Percentiles rank a stretch among this genome's conserved stretches.
These are phyloP conservation scores for Boechera retrofracta DNA, from an alignment of 345 rosid genomes.

Conservation along the genomic window DNA sequence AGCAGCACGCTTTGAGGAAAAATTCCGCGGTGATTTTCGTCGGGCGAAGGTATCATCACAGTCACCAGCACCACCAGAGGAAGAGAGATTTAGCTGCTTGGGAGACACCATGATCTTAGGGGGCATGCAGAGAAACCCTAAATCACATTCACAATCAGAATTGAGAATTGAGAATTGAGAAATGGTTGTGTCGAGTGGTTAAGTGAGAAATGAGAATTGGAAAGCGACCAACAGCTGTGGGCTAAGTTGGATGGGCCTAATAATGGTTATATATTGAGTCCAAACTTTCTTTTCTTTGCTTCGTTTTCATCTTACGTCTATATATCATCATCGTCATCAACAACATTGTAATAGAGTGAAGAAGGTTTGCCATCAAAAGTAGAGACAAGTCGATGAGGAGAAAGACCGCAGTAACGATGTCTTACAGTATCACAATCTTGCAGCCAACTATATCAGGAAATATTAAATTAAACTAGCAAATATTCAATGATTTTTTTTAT, in stretches of 20 bases:
- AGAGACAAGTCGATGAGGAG: constrained; percentile 72
- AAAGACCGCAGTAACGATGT: constrained; percentile 76
- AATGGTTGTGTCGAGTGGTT: too few relatives aligned
- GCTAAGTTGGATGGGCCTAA: too few relatives aligned
- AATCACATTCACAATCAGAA: too few relatives aligned
- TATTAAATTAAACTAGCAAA: constrained; percentile 61
- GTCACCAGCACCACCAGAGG: background rate
- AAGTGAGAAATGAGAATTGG: too few relatives aligned
- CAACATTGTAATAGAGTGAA: constrained; percentile 76
- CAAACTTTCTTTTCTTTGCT: too few relatives aligned
- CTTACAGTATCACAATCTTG: constrained; percentile 43
- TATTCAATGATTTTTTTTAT: background rate
- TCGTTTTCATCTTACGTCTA: too few relatives aligned
- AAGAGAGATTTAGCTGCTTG: background rate
- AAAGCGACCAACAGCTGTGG: too few relatives aligned
- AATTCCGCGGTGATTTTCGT: background rate
- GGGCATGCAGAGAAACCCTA: background rate
- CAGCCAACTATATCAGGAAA: constrained; percentile 96
- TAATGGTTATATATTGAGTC: too few relatives aligned
- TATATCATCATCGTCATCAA: constrained; percentile 43
- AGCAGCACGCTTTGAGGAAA: background rate
- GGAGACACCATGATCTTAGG: constrained; percentile 11
- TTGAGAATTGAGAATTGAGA: too few relatives aligned
- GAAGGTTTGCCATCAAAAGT: constrained; percentile 77
- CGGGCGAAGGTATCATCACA: background rate